These are phyloP conservation scores for Neurospora terricola DNA, from an alignment of 495 filamentous ascomycete species.

Conservation along the genomic window DNA sequence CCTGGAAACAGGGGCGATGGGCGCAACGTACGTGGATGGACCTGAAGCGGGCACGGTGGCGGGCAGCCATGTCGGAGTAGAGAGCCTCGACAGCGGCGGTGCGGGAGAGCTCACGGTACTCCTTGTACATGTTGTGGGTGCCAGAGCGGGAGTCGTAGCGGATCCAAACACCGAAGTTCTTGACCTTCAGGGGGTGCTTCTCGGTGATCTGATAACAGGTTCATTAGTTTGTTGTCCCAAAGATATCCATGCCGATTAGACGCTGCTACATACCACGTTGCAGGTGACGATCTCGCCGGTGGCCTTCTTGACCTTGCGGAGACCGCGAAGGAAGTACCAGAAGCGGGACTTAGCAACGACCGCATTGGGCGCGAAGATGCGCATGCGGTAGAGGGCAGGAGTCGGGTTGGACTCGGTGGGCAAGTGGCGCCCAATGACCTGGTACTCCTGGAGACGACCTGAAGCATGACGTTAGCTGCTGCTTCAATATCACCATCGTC, in stretches of 20 bases:
- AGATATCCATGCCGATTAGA: conserved; percentile 3
- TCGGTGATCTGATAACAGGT: conserved; percentile 65
- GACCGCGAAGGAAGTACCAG: conserved; percentile 99
- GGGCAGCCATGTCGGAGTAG: conserved; percentile 99
- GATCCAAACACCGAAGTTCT: conserved; percentile 99
- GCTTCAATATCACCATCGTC: background rate
- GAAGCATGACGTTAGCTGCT: conserved; percentile 15
- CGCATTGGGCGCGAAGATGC: conserved; percentile 95
- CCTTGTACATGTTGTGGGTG: conserved; percentile 99
- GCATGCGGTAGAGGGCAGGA: conserved; percentile 99
- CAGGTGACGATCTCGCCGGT: conserved; percentile 97
- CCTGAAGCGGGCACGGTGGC: conserved; percentile 94
- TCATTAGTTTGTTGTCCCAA: background rate
- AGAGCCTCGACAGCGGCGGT: conserved; percentile 90
- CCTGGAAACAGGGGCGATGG: background rate
- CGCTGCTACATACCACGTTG: conserved; percentile 67
- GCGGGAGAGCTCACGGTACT: conserved; percentile 97
- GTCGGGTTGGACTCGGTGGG: conserved; percentile 90
- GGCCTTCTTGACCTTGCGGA: conserved; percentile 99
- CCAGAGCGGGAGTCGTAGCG: conserved; percentile 99
- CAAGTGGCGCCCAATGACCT: conserved; percentile 98
- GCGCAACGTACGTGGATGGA: conserved; percentile 81
- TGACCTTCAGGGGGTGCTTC: conserved; percentile 97
- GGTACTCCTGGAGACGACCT: conserved; percentile 99
- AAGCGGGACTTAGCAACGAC: conserved; percentile 98